Percentiles rank a stretch among this genome's conserved stretches.
Evolutionary conservation across 2,329 filamentous ascomycete species (phyloP).

Genomic region (Stemphylium lycopersici): DNA sequence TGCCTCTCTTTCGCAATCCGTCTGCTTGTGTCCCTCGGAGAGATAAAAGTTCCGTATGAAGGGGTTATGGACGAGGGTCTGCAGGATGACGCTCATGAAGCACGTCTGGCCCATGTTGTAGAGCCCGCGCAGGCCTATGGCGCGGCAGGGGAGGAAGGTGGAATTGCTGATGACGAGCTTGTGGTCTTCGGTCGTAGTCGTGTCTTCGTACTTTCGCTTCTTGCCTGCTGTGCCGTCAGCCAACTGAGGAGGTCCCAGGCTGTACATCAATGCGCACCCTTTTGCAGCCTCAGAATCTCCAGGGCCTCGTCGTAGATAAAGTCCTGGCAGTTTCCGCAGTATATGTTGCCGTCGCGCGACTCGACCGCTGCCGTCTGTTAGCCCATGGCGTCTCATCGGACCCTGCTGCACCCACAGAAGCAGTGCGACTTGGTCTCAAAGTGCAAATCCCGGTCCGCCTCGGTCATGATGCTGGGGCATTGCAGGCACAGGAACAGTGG

Average conservation of each 20-base stretch:
- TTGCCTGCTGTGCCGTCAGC: constrained; percentile 54
- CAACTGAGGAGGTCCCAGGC: constrained; percentile 3
- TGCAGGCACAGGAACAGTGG: constrained; percentile 66
- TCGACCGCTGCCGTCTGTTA: constrained; percentile 69
- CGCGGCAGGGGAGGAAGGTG: constrained; percentile 78
- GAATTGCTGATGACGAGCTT: constrained; percentile 80
- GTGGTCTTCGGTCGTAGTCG: constrained; percentile 66
- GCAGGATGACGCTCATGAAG: constrained; percentile 95
- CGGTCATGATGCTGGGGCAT: constrained; percentile 71
- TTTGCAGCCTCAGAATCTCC: constrained; percentile 74
- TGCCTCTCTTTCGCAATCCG: constrained; percentile 67
- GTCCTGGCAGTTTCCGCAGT: constrained; percentile 82
- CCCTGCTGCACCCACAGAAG: constrained; percentile 65
- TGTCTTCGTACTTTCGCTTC: constrained; percentile 80
- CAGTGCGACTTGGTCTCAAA: constrained; percentile 72
- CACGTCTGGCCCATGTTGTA: constrained; percentile 99
- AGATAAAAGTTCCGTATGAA: constrained; percentile 91
- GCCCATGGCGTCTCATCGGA: constrained; percentile 8
- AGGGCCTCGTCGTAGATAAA: constrained; percentile 82
- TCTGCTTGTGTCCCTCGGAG: constrained; percentile 82
- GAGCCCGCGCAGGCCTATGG: constrained; percentile 85
- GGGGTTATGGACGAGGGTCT: constrained; percentile 92
- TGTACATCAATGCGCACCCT: constrained; percentile 58
- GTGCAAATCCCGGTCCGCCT: constrained; percentile 70
- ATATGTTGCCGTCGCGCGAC: constrained; percentile 74